These are phyloP conservation scores for Stephanodiscus minutulus DNA, from an alignment of 108 stramenopile genomes.

Conservation along the genomic window DNA sequence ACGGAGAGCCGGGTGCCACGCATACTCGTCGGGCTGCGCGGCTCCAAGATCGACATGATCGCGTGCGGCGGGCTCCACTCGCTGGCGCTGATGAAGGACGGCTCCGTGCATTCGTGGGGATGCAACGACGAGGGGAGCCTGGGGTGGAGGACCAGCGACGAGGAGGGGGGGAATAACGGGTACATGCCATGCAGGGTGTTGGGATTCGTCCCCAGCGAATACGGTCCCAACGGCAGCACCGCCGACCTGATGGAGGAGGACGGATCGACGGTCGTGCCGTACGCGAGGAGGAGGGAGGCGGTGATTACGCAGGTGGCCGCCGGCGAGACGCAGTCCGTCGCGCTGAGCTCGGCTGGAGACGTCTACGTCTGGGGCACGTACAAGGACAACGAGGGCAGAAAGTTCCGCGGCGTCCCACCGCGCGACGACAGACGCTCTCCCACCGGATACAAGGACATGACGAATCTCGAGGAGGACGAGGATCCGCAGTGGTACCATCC, in stretches of 20 bases:
- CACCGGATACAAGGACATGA: slow-evolving; percentile 34
- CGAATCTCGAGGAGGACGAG: slow-evolving; percentile 22
- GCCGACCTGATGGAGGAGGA: background rate
- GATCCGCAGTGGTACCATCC: slow-evolving; percentile 4
- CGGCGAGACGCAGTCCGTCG: slow-evolving; percentile 78
- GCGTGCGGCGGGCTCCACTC: slow-evolving; percentile 85
- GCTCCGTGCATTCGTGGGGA: slow-evolving; percentile 90
- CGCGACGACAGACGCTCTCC: slow-evolving; percentile 36
- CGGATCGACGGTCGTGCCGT: slow-evolving; percentile 9
- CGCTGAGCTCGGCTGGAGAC: slow-evolving; percentile 62
- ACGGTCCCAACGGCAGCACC: slow-evolving; percentile 20
- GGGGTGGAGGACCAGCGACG: slow-evolving; percentile 55
- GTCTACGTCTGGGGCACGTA: slow-evolving; percentile 73
- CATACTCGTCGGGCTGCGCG: slow-evolving; percentile 38
- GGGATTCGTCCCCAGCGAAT: slow-evolving; percentile 22
- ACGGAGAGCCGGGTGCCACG: slow-evolving; percentile 14
- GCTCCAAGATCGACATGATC: slow-evolving; percentile 47
- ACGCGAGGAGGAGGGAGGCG: slow-evolving; percentile 16
- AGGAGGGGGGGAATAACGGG: slow-evolving; percentile 17
- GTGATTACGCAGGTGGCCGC: slow-evolving; percentile 67
- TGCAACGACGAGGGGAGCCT: slow-evolving; percentile 86
- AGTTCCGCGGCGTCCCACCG: slow-evolving; percentile 41
- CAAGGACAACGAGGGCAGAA: slow-evolving; percentile 68
- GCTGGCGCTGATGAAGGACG: slow-evolving; percentile 65
- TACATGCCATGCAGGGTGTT: slow-evolving; percentile 18